Evolutionary conservation across 1,139 yeast species (phyloP).

Genomic region (Williopsis jadinii): DNA sequence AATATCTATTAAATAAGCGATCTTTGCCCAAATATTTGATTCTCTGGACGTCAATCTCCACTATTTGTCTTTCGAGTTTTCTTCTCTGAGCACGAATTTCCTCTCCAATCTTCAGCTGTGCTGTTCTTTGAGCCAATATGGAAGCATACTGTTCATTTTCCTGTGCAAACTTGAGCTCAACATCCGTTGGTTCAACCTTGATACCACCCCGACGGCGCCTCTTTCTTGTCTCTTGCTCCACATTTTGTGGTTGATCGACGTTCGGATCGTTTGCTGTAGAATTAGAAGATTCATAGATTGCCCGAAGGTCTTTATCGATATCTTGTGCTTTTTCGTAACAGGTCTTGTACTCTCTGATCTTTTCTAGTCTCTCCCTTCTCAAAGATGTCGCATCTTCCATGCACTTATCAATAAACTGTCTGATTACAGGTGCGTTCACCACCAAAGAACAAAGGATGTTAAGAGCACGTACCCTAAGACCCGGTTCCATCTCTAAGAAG

Average conservation of each 20-base stretch:
- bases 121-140: constrained; percentile 37
- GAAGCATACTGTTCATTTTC: constrained; percentile 40
- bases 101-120: constrained; percentile 34
- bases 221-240: constrained; percentile 13
- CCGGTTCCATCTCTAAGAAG: constrained; percentile 42
- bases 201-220: constrained; percentile 25
- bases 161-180: constrained; percentile 43
- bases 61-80: constrained; percentile 47
- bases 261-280: constrained; percentile 1
- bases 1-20: constrained; percentile 75
- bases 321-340: constrained; percentile 44
- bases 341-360: constrained; percentile 52
- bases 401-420: constrained; percentile 61
- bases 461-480: constrained; percentile 45
- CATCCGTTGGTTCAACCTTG: constrained; percentile 40
- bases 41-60: constrained; percentile 73
- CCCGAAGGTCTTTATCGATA: constrained; percentile 31
- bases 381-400: constrained; percentile 57
- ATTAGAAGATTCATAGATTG: constrained; percentile 5
- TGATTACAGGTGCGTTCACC: constrained; percentile 49
- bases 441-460: constrained; percentile 51
- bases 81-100: constrained; percentile 40
- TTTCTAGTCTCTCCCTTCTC: constrained; percentile 64
- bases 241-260: constrained; percentile 6
- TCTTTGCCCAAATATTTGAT: constrained; percentile 77